Base-by-base conservation (phyloP, 1,284 basidiomycete species). In the Irpex sp. region DNA sequence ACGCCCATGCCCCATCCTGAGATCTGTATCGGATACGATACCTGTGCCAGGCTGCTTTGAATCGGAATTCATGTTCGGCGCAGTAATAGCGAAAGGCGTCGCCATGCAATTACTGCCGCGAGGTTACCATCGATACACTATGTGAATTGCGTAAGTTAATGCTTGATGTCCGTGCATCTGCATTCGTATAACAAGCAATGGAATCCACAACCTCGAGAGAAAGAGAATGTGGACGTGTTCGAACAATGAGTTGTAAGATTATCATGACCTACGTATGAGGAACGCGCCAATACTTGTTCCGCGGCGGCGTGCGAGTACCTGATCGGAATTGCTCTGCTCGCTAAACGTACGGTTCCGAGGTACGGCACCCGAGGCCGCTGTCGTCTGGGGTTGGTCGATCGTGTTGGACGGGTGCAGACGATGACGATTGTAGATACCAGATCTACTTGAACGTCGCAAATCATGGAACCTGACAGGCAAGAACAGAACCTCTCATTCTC, bases 61-160 rank as follows among this genome's bases (percentile, higher is more conserved):
- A 26, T 55, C 54, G 19, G 26, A 31, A 47, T 48, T 37, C 59
- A 61, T 49, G 54, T 55, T 26, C 54, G 54, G 19, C 54, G 54
- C 54, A 26, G 21, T 15, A 55, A 61, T 57, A 31, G n/a, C 54
- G 17, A 57, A 26, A 26, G 26, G 21, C 54, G 54, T 61, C 60
- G 55, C 60, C 44, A 61, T 51, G 60, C 60, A 57, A 47, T 44
- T 57, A 58, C 52, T 38, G 54, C 60, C 52, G 52, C 44, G 38
- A 49, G 52, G 60, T 61, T 61, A 21, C 60, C 60, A 61, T 61
- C 60, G 60, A 61, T 47, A 61, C 60, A 9, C 19, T 26, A 51
- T 59, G 58, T 55, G 54, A 60, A 37, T 52, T 36, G 59, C 49
- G 59, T 26, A 61, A 38, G 60, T 34, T 49, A 54, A 34, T 31